Evolutionary conservation across 768 basidiomycete genomes (phyloP).

Genomic region (Rhizopogon vesiculosus): DNA sequence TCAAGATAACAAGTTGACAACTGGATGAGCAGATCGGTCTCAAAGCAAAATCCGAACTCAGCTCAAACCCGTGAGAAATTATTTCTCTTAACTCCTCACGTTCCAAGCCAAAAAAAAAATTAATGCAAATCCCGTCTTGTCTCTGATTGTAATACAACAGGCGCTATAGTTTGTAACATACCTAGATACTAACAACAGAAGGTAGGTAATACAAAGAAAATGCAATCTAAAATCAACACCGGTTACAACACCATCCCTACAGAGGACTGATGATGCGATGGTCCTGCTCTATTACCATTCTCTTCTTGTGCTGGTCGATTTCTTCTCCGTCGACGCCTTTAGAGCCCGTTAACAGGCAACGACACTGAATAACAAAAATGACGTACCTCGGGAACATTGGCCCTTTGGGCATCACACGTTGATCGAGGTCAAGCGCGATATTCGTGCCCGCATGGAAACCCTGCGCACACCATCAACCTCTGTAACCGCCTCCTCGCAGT

Average conservation of each 20-base stretch:
- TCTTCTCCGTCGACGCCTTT: slow-evolving; percentile 26
- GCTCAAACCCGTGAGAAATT: slow-evolving; percentile 24
- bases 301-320: slow-evolving; percentile 12
- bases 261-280: neutral
- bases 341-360: neutral
- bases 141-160: neutral
- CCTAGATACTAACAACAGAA: too few relatives aligned
- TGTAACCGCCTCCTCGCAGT: neutral
- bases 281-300: neutral
- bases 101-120: neutral
- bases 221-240: neutral
- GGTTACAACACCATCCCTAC: neutral
- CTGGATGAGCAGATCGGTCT: slow-evolving; percentile 22
- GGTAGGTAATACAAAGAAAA: neutral
- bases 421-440: slow-evolving; percentile 88
- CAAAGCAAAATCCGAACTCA: slow-evolving; percentile 29
- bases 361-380: neutral
- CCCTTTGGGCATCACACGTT: slow-evolving; percentile 87
- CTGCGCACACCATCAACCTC: slow-evolving; percentile 31
- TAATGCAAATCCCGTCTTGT: neutral
- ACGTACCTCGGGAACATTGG: slow-evolving; percentile 75
- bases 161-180: too few relatives aligned
- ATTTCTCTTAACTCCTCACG: neutral
- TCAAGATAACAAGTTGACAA: slow-evolving; percentile 26
- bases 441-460: slow-evolving; percentile 90